phyloP scores from a whole-genome alignment of 1,139 yeast species.

The Taiozyma sp. region DNA sequence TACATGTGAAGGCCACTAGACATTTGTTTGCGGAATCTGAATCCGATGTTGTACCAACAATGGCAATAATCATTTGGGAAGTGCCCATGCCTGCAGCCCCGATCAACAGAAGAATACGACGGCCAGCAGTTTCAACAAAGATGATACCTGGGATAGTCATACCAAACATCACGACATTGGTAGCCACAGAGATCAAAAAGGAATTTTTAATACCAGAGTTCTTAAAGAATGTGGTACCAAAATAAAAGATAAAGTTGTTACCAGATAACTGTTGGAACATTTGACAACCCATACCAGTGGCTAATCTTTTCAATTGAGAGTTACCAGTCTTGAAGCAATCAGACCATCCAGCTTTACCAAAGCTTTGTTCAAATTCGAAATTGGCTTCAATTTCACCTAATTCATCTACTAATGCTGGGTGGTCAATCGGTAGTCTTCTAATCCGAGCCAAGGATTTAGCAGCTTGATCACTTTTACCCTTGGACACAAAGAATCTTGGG shows the following conservation, averaged over 20 bases:
- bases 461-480: slow-evolving; percentile 41
- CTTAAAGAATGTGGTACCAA: slow-evolving; percentile 58
- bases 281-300: slow-evolving; percentile 39
- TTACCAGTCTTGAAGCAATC: slow-evolving; percentile 29
- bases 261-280: slow-evolving; percentile 71
- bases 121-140: slow-evolving; percentile 48
- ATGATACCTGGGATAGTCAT: slow-evolving; percentile 61
- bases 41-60: slow-evolving; percentile 42
- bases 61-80: slow-evolving; percentile 55
- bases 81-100: slow-evolving; percentile 56
- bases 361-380: slow-evolving; percentile 35
- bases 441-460: slow-evolving; percentile 37
- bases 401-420: slow-evolving; percentile 34
- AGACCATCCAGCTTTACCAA: slow-evolving; percentile 30
- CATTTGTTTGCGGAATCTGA: slow-evolving; percentile 45
- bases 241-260: slow-evolving; percentile 65
- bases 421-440: slow-evolving; percentile 37
- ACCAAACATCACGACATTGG: slow-evolving; percentile 59
- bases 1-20: slow-evolving; percentile 61
- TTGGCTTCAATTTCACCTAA: slow-evolving; percentile 36
- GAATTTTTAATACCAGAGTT: slow-evolving; percentile 43
- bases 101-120: slow-evolving; percentile 43
- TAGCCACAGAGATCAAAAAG: slow-evolving; percentile 44
- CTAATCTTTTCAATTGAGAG: slow-evolving; percentile 28
- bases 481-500: slow-evolving; percentile 58